Percentiles rank a stretch among this genome's conserved stretches.
These are phyloP conservation scores for Cladosporium sp. DNA, from an alignment of 2,329 filamentous ascomycete genomes.

Conservation along the genomic window DNA sequence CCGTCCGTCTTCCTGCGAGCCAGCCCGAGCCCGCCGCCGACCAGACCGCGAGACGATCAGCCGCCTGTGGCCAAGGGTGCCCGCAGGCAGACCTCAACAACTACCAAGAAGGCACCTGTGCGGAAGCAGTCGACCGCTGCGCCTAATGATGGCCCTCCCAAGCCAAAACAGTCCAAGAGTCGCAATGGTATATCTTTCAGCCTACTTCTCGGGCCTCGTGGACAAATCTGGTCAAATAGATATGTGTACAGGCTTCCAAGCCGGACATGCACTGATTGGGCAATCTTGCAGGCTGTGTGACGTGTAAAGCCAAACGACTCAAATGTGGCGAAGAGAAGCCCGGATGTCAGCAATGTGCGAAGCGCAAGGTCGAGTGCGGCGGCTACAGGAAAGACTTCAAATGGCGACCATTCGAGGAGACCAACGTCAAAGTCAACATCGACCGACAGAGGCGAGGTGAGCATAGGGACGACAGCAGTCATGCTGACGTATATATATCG, in stretches of 20 bases:
- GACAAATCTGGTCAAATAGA: neutral
- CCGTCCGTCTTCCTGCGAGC: slow-evolving; percentile 52
- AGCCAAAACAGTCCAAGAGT: slow-evolving; percentile 70
- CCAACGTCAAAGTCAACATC: slow-evolving; percentile 48
- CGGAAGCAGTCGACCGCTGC: slow-evolving; percentile 16
- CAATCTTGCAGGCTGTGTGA: slow-evolving; percentile 58
- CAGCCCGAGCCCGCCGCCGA: slow-evolving; percentile 19
- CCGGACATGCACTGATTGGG: slow-evolving; percentile 18
- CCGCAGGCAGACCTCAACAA: slow-evolving; percentile 18
- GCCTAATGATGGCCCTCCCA: slow-evolving; percentile 35
- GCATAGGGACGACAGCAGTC: neutral
- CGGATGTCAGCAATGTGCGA: slow-evolving; percentile 61
- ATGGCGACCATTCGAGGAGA: slow-evolving; percentile 67
- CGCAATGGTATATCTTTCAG: slow-evolving; percentile 59
- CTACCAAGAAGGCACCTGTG: slow-evolving; percentile 20
- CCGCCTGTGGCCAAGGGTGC: slow-evolving; percentile 22
- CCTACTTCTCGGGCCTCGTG: slow-evolving; percentile 4
- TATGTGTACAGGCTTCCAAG: neutral
- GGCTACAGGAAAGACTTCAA: slow-evolving; percentile 75
- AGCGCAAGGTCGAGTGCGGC: slow-evolving; percentile 61
- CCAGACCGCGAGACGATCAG: slow-evolving; percentile 27
- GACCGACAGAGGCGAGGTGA: slow-evolving; percentile 46
- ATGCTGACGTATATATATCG: neutral
- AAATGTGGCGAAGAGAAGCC: slow-evolving; percentile 73
- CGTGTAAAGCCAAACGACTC: slow-evolving; percentile 68